phyloP scores from a whole-genome alignment of 164 flowering plant species.

The Sedum album region DNA sequence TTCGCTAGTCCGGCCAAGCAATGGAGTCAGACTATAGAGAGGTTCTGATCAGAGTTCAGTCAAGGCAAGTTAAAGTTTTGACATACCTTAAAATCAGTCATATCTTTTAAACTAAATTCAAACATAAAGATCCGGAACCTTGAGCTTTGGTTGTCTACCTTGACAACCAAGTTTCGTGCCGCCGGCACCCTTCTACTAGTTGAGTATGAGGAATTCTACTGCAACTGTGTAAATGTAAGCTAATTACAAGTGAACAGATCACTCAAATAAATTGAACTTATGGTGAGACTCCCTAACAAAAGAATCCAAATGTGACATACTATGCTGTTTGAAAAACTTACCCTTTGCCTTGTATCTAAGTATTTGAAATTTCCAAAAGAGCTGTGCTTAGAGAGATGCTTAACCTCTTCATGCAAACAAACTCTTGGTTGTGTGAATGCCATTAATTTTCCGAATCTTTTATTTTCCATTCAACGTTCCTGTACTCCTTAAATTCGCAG shows the following conservation, averaged over 20 bases:
- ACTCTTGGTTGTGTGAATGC: neutral
- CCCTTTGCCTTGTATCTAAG: too few relatives aligned
- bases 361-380: too few relatives aligned
- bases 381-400: neutral
- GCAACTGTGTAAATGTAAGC: neutral
- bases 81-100: neutral
- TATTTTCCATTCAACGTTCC: neutral
- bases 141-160: neutral
- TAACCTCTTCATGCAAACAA: neutral
- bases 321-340: too few relatives aligned
- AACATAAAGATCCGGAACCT: neutral
- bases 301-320: too few relatives aligned
- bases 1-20: constrained; percentile 21
- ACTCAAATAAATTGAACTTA: too few relatives aligned
- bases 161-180: neutral
- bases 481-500: neutral
- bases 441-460: neutral
- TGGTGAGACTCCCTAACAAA: too few relatives aligned
- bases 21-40: constrained; percentile 6
- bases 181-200: neutral
- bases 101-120: neutral
- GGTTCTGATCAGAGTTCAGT: neutral
- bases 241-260: too few relatives aligned
- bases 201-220: neutral
- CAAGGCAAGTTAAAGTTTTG: neutral